These are phyloP conservation scores for Barnettozyma siamensis DNA, from an alignment of 805 yeast genomes.

Conservation along the genomic window DNA sequence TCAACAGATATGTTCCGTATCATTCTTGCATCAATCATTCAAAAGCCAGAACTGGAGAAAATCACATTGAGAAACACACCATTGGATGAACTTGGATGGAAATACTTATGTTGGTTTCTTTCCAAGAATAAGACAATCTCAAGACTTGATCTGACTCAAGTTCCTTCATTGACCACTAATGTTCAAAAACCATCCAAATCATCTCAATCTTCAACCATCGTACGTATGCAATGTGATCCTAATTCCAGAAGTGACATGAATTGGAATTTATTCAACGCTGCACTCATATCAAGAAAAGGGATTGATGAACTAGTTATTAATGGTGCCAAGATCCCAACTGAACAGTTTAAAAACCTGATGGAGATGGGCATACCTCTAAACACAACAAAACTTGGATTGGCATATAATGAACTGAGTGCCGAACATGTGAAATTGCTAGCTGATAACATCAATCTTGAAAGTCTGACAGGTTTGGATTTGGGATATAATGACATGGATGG, in stretches of 20 bases:
- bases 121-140: conserved; percentile 53
- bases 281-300: conserved; percentile 69
- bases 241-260: conserved; percentile 63
- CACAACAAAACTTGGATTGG: conserved; percentile 69
- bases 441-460: conserved; percentile 45
- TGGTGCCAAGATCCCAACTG: conserved; percentile 64
- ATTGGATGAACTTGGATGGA: conserved; percentile 75
- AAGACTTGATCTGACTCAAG: conserved; percentile 63
- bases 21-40: conserved; percentile 57
- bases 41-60: conserved; percentile 59
- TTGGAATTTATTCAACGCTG: conserved; percentile 75
- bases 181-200: conserved; percentile 35
- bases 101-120: conserved; percentile 68
- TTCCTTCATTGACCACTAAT: conserved; percentile 30
- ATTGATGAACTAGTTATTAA: conserved; percentile 74
- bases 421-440: conserved; percentile 56
- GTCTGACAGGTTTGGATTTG: conserved; percentile 66
- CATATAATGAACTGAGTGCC: conserved; percentile 60
- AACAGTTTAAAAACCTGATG: conserved; percentile 56
- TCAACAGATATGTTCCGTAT: conserved; percentile 72
- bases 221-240: conserved; percentile 33
- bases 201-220: conserved; percentile 23
- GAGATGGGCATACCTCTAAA: conserved; percentile 51
- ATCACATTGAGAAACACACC: conserved; percentile 76
- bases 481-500: conserved; percentile 70